Base-by-base conservation (phyloP, 1,284 basidiomycete genomes). In the Pseudozyma hubeiensis region DNA sequence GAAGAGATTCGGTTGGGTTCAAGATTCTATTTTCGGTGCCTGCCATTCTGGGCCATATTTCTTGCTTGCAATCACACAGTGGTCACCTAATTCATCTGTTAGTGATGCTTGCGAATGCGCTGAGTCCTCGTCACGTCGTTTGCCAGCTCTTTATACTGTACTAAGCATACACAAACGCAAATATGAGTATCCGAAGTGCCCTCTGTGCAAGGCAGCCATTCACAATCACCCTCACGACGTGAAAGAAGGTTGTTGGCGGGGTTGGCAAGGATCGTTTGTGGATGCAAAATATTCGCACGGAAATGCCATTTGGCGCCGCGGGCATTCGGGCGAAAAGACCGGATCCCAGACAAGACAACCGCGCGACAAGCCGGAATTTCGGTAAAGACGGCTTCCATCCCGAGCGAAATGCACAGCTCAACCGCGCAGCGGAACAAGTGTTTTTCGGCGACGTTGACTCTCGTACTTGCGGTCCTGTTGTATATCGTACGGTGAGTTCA, bases 331-430 rank as follows among this genome's bases (percentile, higher is more conserved):
- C 64, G 64, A 52, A 43, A 65, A 46, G 24, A 14, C 1, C 7
- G 30, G 7, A 17, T 8, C 9, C 17, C 24, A 4, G 16, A 7
- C 7, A 7, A 7, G 33, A 19, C 19, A 49, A 35, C 35, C 63
- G 63, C 56, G 52, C 63, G 63, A 65, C 63, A 59, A 31, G 41
- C 1, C 16, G 4, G 17, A 39, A 16, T 24, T 40, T 60, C 64
- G 64, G 64, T 54, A 60, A 66, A 55, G 53, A 60, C 64, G 64
- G 64, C n/a, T 46, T 45, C 49, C 37, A 30, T 37, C 35, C 35
- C 35, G 35, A 24, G 35, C 4, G 9, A 4, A 10, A 10, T 37
- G 35, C 24, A 24, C 24, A 24, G 24, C 4, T 24, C 24, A 24
- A 24, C 24, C 24, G 24, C 24, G 24, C 24, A 24, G 24, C 24